A percentile compares a stretch with the other conserved stretches of the same genome.
phyloP scores from a whole-genome alignment of 1,139 yeast species.

The Pichia sp. region DNA sequence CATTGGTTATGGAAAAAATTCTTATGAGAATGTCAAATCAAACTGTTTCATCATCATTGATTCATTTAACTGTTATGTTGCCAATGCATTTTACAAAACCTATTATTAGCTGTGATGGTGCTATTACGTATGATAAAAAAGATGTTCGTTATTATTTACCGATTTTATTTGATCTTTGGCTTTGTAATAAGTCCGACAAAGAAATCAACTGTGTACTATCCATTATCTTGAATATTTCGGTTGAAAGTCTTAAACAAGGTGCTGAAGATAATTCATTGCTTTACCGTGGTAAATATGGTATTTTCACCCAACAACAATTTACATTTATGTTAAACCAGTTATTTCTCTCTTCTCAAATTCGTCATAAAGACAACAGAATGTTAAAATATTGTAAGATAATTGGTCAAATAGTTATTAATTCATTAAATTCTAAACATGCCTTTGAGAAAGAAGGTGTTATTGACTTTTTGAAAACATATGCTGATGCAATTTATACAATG shows the following conservation, averaged over 20 bases:
- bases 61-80: slow-evolving; percentile 48
- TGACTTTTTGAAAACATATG: slow-evolving; percentile 45
- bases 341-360: slow-evolving; percentile 35
- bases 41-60: slow-evolving; percentile 52
- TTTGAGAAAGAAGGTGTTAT: slow-evolving; percentile 42
- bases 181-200: slow-evolving; percentile 49
- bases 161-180: slow-evolving; percentile 72
- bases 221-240: slow-evolving; percentile 57
- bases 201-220: slow-evolving; percentile 65
- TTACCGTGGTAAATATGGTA: slow-evolving; percentile 44
- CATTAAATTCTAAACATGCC: slow-evolving; percentile 48
- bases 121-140: slow-evolving; percentile 28
- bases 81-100: slow-evolving; percentile 35
- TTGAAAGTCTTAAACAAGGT: slow-evolving; percentile 37
- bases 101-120: slow-evolving; percentile 11
- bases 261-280: slow-evolving; percentile 30
- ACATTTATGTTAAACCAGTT: slow-evolving; percentile 51
- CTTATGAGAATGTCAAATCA: slow-evolving; percentile 45
- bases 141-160: slow-evolving; percentile 55
- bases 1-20: slow-evolving; percentile 29
- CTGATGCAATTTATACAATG: slow-evolving; percentile 74
- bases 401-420: slow-evolving; percentile 58
- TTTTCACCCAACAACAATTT: slow-evolving; percentile 60
- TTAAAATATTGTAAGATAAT: slow-evolving; percentile 33
- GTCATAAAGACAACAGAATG: slow-evolving; percentile 20